phyloP scores from a whole-genome alignment of 2,329 filamentous ascomycete genomes.

The Gnomoniopsis smithogilvyi region DNA sequence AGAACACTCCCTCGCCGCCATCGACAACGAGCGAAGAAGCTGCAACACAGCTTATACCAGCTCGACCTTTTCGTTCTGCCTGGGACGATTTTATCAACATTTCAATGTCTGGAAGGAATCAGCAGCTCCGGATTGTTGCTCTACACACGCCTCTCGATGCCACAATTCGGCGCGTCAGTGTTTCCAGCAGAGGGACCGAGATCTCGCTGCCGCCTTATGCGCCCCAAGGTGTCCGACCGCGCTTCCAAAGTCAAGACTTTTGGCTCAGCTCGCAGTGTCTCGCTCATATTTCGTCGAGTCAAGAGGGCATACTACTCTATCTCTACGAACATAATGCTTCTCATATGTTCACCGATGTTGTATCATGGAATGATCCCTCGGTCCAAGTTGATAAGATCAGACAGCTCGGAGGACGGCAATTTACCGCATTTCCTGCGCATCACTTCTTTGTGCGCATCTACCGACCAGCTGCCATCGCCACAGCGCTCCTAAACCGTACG shows the following conservation, averaged over 20 bases:
- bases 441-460: conserved; percentile 57
- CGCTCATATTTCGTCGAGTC: conserved; percentile 34
- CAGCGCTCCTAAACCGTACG: conserved; percentile 47
- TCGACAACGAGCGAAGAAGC: conserved; percentile 22
- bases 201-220: conserved; percentile 39
- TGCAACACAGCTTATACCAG: conserved; percentile 29
- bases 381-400: conserved; percentile 34
- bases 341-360: conserved; percentile 28
- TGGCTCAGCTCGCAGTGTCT: conserved; percentile 42
- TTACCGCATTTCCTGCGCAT: conserved; percentile 51
- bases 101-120: conserved; percentile 33
- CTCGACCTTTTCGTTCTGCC: conserved; percentile 43
- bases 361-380: conserved; percentile 35
- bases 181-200: conserved; percentile 18
- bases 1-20: conserved; percentile 24
- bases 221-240: conserved; percentile 35
- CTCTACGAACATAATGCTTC: conserved; percentile 52
- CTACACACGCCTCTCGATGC: conserved; percentile 40
- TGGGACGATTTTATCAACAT: conserved; percentile 47
- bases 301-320: conserved; percentile 46
- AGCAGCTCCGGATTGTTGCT: conserved; percentile 41
- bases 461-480: conserved; percentile 44
- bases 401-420: conserved; percentile 42
- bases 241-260: conserved; percentile 34
- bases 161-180: conserved; percentile 27